Base-by-base conservation (phyloP, 2,329 filamentous ascomycete species). In the Paradendryphiella salina region DNA sequence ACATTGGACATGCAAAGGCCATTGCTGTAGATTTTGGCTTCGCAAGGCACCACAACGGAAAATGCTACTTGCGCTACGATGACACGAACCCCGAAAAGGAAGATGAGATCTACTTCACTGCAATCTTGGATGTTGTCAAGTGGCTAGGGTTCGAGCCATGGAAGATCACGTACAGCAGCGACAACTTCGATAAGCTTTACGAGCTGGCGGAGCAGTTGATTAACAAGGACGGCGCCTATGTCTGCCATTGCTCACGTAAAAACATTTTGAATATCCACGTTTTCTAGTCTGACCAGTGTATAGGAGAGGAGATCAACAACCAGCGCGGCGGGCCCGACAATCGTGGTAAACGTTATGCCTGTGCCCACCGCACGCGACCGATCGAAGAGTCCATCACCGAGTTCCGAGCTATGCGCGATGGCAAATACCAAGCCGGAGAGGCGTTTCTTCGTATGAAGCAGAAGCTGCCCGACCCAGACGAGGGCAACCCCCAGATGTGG, bases 21-120 rank as follows among this genome's bases (percentile, higher is more conserved):
- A 96, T 97, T 72, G 88, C 90, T 0, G 85, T 97, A 73, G 96
- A 97, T 76, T 97, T 97, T 75, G 93, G 93, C 5, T 97, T 96
- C 71, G 93, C 94, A 11, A 85, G 83, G 67, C 85, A 86, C 67
- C 89, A 96, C 70, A 88, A 87, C 29, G 93, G 93, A 51, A 79
- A 86, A 55, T 88, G 85, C 73, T 87, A 87, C 66, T 75, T 91
- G 55, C 82, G 93, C 64, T 96, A 89, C 72, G 94, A 97, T 71
- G 94, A 97, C 66, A 97, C 94, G 11, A 97, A 97, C 72, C 94
- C 94, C 1, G 90, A 92, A 59, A 89, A 89, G 38, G 94, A 97
- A 73, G 89, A 96, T 71, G 89, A 96, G 74, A 82, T 87, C 51
- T 97, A 92, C 74, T 95, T 95, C 69, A 83, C 82, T 9, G 88